Percentiles rank a stretch among this genome's conserved stretches.
phyloP scores from a whole-genome alignment of 2,329 filamentous ascomycete genomes.

The Bipolaris oryzae region DNA sequence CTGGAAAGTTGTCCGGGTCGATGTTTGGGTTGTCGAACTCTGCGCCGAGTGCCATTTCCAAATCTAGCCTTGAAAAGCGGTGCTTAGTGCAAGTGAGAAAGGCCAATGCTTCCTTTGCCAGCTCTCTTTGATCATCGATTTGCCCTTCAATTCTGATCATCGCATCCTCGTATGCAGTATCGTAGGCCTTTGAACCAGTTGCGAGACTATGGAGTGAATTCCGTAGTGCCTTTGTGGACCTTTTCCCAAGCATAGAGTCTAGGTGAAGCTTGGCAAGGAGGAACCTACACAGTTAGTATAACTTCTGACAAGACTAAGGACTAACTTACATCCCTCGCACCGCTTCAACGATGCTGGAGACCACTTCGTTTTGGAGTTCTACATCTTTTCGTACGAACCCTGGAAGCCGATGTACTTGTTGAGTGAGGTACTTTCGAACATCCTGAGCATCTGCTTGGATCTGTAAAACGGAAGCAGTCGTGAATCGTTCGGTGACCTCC shows the following conservation, averaged over 20 bases:
- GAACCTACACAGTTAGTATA: not conserved
- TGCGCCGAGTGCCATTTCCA: constrained; percentile 22
- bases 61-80: constrained; percentile 3
- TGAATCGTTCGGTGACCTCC: not conserved
- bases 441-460: not conserved
- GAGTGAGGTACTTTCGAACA: not conserved
- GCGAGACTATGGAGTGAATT: not conserved
- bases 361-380: not conserved
- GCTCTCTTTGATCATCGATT: not conserved
- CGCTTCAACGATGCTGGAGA: not conserved
- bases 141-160: not conserved
- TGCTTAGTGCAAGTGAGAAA: not conserved
- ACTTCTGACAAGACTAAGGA: not conserved
- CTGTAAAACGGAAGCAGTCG: not conserved
- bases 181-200: not conserved
- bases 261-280: not conserved
- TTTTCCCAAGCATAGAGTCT: not conserved
- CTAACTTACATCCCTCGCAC: not conserved
- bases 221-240: not conserved
- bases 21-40: constrained; percentile 6
- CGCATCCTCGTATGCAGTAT: not conserved
- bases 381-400: not conserved
- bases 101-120: not conserved
- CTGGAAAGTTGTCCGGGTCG: constrained; percentile 18
- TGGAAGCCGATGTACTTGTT: not conserved